These are phyloP conservation scores for Magnaporthiopsis incrustans DNA, from an alignment of 2,329 filamentous ascomycete genomes.

Conservation along the genomic window DNA sequence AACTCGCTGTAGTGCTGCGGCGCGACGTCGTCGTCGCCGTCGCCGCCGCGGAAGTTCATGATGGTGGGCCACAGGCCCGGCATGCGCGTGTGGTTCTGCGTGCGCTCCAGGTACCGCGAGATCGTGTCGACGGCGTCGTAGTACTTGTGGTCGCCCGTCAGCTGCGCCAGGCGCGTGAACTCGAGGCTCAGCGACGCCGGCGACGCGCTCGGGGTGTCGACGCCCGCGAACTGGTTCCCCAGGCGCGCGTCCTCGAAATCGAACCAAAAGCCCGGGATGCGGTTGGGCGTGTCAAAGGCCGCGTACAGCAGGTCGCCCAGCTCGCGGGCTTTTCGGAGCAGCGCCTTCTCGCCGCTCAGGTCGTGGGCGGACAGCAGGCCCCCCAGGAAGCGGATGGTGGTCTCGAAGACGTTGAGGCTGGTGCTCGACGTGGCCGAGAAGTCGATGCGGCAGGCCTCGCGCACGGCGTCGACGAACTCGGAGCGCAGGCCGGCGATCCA, in stretches of 20 bases:
- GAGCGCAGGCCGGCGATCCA: conserved; percentile 50
- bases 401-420: conserved; percentile 54
- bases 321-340: conserved; percentile 42
- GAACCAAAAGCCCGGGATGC: conserved; percentile 47
- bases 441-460: conserved; percentile 43
- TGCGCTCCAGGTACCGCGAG: conserved; percentile 58
- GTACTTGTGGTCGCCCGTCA: conserved; percentile 61
- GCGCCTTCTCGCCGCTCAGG: conserved; percentile 32
- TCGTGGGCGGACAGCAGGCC: conserved; percentile 45
- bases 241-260: conserved; percentile 35
- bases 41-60: conserved; percentile 46
- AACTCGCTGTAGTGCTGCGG: conserved; percentile 31
- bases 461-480: conserved; percentile 46
- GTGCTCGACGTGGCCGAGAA: conserved; percentile 38
- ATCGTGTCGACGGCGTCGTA: conserved; percentile 70
- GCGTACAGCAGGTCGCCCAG: conserved; percentile 43
- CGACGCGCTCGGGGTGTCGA: conserved; percentile 27
- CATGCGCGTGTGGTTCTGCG: conserved; percentile 60
- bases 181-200: conserved; percentile 59
- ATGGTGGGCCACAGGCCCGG: conserved; percentile 69
- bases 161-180: conserved; percentile 61
- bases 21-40: neutral
- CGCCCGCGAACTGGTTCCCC: conserved; percentile 25
- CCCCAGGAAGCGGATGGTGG: conserved; percentile 48
- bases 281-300: conserved; percentile 44